phyloP scores from a whole-genome alignment of 2,329 filamentous ascomycete species.

The Colletotrichum cereale region DNA sequence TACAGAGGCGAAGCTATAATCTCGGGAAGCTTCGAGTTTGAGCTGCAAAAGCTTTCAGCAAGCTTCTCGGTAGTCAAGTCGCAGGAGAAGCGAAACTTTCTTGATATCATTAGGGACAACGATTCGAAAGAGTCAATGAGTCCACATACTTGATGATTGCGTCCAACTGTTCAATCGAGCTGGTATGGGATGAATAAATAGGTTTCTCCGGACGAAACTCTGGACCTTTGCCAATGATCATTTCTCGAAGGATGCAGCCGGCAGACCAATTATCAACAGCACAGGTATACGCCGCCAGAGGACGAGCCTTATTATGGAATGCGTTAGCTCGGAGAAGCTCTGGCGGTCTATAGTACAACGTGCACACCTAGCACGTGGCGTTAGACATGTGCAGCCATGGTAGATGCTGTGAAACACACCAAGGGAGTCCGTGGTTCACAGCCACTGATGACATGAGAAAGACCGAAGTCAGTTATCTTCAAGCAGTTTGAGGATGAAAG shows the following conservation, averaged over 20 bases:
- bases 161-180: background rate
- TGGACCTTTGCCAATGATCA: background rate
- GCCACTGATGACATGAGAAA: too few relatives aligned
- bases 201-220: background rate
- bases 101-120: background rate
- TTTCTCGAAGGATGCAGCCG: background rate
- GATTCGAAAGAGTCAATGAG: background rate
- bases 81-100: background rate
- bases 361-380: background rate
- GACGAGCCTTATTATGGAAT: background rate
- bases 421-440: too few relatives aligned
- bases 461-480: too few relatives aligned
- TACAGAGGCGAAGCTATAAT: background rate
- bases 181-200: background rate
- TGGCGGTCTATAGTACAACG: background rate
- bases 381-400: background rate
- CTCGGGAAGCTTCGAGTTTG: background rate
- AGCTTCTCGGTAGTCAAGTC: background rate
- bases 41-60: background rate
- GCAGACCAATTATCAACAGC: background rate
- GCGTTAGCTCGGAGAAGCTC: background rate
- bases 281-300: background rate
- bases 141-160: background rate
- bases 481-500: too few relatives aligned
- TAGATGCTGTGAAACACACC: background rate